Evolutionary conservation across 176 grass and related monocot species (phyloP).

Genomic region (Cocos nucifera): DNA sequence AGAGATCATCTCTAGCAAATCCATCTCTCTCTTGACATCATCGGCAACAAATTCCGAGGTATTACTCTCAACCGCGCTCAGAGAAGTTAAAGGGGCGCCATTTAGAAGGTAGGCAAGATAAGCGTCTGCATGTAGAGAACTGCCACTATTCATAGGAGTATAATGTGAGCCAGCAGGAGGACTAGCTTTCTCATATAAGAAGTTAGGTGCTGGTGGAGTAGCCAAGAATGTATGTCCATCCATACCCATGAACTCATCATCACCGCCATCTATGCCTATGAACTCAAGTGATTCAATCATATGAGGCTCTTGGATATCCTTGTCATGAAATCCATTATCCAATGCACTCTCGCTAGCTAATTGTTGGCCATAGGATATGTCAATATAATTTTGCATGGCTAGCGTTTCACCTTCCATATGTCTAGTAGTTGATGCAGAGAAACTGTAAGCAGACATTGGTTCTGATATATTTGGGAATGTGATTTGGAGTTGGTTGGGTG

Average conservation of each 20-base stretch:
- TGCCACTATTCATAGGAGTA: too few relatives aligned
- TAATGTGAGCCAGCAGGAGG: background rate
- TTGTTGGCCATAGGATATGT: background rate
- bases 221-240: background rate
- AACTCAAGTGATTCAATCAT: background rate
- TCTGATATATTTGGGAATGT: too few relatives aligned
- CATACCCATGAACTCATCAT: background rate
- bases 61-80: background rate
- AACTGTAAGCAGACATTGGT: too few relatives aligned
- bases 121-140: background rate
- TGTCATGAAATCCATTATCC: background rate
- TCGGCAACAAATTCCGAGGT: background rate
- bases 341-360: background rate
- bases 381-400: too few relatives aligned
- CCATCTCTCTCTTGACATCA: constrained; percentile 26
- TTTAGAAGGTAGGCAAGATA: constrained; percentile 11
- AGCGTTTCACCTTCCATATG: too few relatives aligned
- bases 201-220: background rate
- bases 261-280: background rate
- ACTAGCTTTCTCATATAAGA: background rate
- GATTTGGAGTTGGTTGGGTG: background rate
- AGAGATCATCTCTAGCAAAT: constrained; percentile 41
- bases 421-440: background rate
- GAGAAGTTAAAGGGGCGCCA: background rate
- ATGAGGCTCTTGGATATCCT: background rate